Base-by-base conservation (phyloP, 1,284 basidiomycete genomes). In the Malassezia pachydermatis region DNA sequence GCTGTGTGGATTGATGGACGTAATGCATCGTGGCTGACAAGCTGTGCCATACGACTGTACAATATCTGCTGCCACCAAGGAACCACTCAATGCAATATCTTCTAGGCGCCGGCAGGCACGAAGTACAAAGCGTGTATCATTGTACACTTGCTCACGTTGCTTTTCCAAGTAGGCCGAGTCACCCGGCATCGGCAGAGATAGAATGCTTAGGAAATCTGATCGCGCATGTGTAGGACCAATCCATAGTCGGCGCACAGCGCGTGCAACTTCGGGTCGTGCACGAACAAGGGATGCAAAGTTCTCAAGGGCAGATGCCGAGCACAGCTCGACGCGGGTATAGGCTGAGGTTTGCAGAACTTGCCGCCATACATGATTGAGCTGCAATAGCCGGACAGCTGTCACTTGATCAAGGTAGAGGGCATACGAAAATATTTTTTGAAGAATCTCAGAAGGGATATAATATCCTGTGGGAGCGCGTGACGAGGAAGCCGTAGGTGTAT, bases 1-100 rank as follows among this genome's bases (percentile, higher is more conserved):
- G 32, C 59, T 61, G 48, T 69, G 62, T 8, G 68, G 66, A 28
- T 70, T 70, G 49, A 70, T 51, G 51, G 60, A 62, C 13, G 61
- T 60, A 24, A 70, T 32, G 11, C 53, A 38, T 6, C 57, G 35
- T 7, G 68, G 68, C 50, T 69, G 64, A 43, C 65, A 70, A 3
- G 63, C 61, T 9, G 65, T 62, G 14, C 68, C 68, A 45, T 67
- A 70, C 11, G 55, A 57, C 17, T 52, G 44, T 1, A 66, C 65
- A 3, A 60, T 51, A 11, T 64, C 55, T n/a, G 53, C 24, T 5
- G 58, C 57, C 7, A 67, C 40, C 25, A 70, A 51, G 34, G 61
- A 60, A 5, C 67, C 67, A 4, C 60, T 60, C 3, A 70, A 54
- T 5, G 67, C 66, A 0, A 70, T 58, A 25, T 69, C 61, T 9